Evolutionary conservation across 139 green algal species (phyloP).

Genomic region (Haematococcus sp.): DNA sequence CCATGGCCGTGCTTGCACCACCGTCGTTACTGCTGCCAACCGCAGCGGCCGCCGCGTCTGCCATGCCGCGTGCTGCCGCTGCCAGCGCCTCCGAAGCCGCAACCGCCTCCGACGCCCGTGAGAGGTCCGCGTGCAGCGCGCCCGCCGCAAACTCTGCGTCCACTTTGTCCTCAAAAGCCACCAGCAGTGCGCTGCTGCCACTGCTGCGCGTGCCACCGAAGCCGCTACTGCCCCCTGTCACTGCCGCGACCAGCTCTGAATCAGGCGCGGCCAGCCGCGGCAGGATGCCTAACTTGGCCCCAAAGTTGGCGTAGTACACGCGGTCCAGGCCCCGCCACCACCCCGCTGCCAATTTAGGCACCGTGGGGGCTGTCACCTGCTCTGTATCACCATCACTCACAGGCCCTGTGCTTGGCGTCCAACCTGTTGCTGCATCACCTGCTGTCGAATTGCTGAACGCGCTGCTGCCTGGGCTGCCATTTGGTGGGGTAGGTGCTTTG

Average conservation of each 20-base stretch:
- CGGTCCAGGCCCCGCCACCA: constrained; percentile 26
- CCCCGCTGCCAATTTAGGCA: not conserved
- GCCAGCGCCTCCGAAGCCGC: not conserved
- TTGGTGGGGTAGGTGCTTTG: too few species aligned
- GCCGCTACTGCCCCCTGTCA: not conserved
- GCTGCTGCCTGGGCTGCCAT: not conserved
- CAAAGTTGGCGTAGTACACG: constrained; percentile 43
- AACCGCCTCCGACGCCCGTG: not conserved
- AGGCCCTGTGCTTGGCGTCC: too few species aligned
- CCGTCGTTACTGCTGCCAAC: not conserved
- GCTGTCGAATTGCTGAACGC: not conserved
- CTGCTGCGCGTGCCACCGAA: not conserved
- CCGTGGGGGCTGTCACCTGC: too few species aligned
- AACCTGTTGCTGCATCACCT: too few species aligned
- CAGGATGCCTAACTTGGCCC: constrained; percentile 29
- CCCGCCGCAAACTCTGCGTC: constrained; percentile 37
- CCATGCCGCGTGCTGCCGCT: not conserved
- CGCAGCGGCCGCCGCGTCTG: not conserved
- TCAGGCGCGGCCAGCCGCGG: constrained; percentile 5
- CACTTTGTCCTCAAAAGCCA: constrained; percentile 22
- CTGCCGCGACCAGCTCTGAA: not conserved
- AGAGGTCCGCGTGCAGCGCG: not conserved
- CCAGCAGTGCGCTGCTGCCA: not conserved
- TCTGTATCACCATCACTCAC: too few species aligned
- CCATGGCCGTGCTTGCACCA: too few species aligned